A percentile compares a stretch with the other conserved stretches of the same genome.
Evolutionary conservation across 768 basidiomycete genomes (phyloP).

Genomic region (Agaricus blazei): DNA sequence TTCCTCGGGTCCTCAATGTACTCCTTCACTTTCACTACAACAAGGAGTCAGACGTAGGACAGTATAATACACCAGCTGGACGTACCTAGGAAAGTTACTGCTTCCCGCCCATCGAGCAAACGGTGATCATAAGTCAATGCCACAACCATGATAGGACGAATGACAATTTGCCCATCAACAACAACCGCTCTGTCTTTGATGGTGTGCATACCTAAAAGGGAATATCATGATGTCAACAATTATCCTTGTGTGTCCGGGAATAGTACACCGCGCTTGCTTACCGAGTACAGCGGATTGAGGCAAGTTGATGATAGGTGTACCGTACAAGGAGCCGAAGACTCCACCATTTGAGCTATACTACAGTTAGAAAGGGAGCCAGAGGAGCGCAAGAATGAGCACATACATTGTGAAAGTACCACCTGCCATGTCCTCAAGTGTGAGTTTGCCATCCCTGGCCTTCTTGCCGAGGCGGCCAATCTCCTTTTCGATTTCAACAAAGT

Average conservation of each 20-base stretch:
- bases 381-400: slow-evolving; percentile 17
- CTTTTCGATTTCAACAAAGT: slow-evolving; percentile 86
- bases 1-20: slow-evolving; percentile 93
- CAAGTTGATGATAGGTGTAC: slow-evolving; percentile 98
- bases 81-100: slow-evolving; percentile 94
- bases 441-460: slow-evolving; percentile 92
- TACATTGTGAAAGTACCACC: slow-evolving; percentile 99
- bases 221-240: background rate
- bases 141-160: slow-evolving; percentile 95
- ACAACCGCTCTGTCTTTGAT: slow-evolving; percentile 92
- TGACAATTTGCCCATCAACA: slow-evolving; percentile 91
- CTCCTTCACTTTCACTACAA: slow-evolving; percentile 81
- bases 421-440: slow-evolving; percentile 97
- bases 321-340: slow-evolving; percentile 95
- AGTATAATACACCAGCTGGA: slow-evolving; percentile 10
- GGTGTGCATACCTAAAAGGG: slow-evolving; percentile 74
- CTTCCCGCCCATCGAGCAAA: slow-evolving; percentile 92
- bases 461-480: slow-evolving; percentile 88
- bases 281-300: slow-evolving; percentile 94
- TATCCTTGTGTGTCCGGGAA: background rate
- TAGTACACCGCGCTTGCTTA: slow-evolving; percentile 19
- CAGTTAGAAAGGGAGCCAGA: slow-evolving; percentile 2
- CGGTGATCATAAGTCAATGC: slow-evolving; percentile 95
- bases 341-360: slow-evolving; percentile 87
- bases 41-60: background rate